Evolutionary conservation across 345 rosid species (phyloP), one percentile per base, ranked within the genome.

Genomic region (Turnera subulata): DNA sequence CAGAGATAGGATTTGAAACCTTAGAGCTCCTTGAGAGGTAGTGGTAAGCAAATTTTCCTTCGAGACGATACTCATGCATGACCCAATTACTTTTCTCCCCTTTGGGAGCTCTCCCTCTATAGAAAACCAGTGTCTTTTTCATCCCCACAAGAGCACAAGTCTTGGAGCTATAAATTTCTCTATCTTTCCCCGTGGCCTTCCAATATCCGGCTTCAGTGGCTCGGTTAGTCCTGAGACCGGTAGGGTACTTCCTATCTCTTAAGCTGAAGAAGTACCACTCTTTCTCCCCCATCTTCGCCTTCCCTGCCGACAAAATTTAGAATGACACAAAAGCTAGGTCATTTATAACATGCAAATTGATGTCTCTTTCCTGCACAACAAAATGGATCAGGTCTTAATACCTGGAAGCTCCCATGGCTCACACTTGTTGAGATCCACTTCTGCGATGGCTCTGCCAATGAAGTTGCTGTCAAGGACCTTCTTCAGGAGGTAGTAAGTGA

Each of bases 361-460:
- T 11, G 7, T n/a, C n/a, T n/a, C n/a, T n/a, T n/a, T n/a, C n/a
- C n/a, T n/a, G n/a, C n/a, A n/a, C n/a, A n/a, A n/a, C n/a, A n/a
- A n/a, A n/a, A n/a, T n/a, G n/a, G n/a, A n/a, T n/a, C n/a, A n/a
- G n/a, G n/a, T n/a, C n/a, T 8, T 45, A 15, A 66, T 82, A 88
- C 96, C 88, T 18, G 98, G 98, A 64, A 91, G 95, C 55, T 91
- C 95, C 98, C 98, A 91, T 2, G 98, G 98, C 75, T 91, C 96
- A 37, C 90, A 91, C 71, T 88, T 91, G 88, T 91, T 88, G 47
- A 91, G 96, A 58, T 91, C 95, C 45, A 86, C 96, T 58, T 88
- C 90, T 15, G 96, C 86, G 49, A 91, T 82, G 46, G 96, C 96
- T 1, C 85, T 70, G 24, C 90, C 83, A 1, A 88, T 52, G 81